Evolutionary conservation across 768 basidiomycete species (phyloP).

Genomic region (Symmetrospora coprosmae): DNA sequence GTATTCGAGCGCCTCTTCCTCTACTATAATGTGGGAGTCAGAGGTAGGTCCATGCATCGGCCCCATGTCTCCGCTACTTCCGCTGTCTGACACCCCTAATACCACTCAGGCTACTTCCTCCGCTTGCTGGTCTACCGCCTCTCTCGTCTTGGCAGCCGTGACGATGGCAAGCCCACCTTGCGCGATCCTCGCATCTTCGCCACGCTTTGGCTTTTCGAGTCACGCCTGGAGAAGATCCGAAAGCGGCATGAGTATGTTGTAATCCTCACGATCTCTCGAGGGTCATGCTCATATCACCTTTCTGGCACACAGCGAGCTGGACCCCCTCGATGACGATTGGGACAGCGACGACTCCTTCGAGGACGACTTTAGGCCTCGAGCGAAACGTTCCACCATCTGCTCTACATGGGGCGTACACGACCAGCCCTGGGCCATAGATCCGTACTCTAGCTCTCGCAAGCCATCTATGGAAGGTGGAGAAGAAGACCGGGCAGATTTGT

Average conservation of each 20-base stretch:
- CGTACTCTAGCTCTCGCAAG: too few species aligned
- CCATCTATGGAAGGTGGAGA: too few species aligned
- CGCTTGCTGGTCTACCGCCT: constrained; percentile 40
- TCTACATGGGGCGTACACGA: constrained; percentile 33
- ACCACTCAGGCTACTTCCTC: constrained; percentile 36
- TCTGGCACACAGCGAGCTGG: constrained; percentile 40
- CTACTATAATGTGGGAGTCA: constrained; percentile 36
- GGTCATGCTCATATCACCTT: too few species aligned
- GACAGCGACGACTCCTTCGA: constrained; percentile 24
- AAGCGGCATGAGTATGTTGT: constrained; percentile 31
- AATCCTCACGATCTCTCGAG: too few species aligned
- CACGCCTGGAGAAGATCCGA: constrained; percentile 39
- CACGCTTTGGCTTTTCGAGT: constrained; percentile 38
- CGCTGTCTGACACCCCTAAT: constrained; percentile 32
- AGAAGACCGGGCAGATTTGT: too few species aligned
- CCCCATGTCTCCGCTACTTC: constrained; percentile 7
- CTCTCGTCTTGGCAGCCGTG: constrained; percentile 35
- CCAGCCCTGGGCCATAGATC: constrained; percentile 29
- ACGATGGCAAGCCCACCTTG: constrained; percentile 27
- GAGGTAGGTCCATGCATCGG: constrained; percentile 5
- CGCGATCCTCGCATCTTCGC: constrained; percentile 31
- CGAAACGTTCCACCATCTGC: constrained; percentile 31
- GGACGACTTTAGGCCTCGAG: constrained; percentile 19
- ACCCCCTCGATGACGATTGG: constrained; percentile 34
- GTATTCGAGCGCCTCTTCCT: constrained; percentile 39